Base-by-base conservation (phyloP, 2,329 filamentous ascomycete species). In the Metarhizium robertsii region DNA sequence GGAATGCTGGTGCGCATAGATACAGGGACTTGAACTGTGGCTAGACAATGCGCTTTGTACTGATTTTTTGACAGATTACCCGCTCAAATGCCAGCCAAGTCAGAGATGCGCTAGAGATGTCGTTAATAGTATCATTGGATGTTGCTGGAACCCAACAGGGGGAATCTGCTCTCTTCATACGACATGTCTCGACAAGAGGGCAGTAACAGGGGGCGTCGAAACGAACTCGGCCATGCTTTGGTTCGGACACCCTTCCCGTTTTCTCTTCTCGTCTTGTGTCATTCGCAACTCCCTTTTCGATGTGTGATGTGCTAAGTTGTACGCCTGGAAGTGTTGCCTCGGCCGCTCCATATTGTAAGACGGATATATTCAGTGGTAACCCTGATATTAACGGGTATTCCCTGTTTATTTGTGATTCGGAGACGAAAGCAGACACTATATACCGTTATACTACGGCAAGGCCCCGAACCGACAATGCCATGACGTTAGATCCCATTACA, bases 291-390 rank as follows among this genome's bases (percentile, higher is more conserved):
- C 4, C 32, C 32, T 34, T 34, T 34, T 34, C 32, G 32, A 42
- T 14, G 2, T 42, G 40, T 18, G n/a, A 42, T 42, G 40, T 42
- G n/a, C 42, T 45, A 20, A 45, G 4, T 45, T 20, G 2, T 16
- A 20, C 34, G 14, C 46, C n/a, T 20, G 45, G 16, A 34, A 58
- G 57, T 52, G 54, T 55, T 36, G 57, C 48, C 11, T 56, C 55
- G 13, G 50, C 50, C 14, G 53, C 58, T 4, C 61, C 61, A 2
- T 62, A 60, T 46, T 64, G 61, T 53, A 61, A 64, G 55, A 64
- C 62, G 30, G 55, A 64, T 47, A 54, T 62, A 10, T 58, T 63
- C 32, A 51, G 51, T 2, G 54, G 50, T 2, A 58, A 59, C 52
- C 13, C 55, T 16, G 48, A 53, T 20, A 40, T 63, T 16, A 40